phyloP scores from a whole-genome alignment of 75 land plant genomes.

The Picea glauca region DNA sequence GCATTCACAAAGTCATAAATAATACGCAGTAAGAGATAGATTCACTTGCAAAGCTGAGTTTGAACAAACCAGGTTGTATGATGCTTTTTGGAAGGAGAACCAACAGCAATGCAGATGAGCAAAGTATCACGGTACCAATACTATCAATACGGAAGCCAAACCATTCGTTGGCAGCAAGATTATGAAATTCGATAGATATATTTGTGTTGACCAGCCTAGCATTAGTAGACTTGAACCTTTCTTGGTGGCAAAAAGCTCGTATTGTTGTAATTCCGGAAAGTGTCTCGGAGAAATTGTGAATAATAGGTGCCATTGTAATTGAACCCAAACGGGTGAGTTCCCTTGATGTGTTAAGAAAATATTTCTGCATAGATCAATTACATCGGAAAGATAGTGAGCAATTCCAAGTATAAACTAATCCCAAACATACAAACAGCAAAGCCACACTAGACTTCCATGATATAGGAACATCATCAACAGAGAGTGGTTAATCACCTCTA shows the following conservation, averaged over 20 bases:
- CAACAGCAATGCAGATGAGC: slow-evolving; percentile 51
- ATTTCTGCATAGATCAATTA: slow-evolving; percentile 15
- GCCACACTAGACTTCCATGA: background rate
- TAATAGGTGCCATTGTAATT: slow-evolving; percentile 28
- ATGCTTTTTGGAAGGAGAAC: slow-evolving; percentile 53
- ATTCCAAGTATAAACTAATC: background rate
- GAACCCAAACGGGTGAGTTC: slow-evolving; percentile 35
- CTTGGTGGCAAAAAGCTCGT: slow-evolving; percentile 73
- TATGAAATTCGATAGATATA: slow-evolving; percentile 62
- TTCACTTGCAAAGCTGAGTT: background rate
- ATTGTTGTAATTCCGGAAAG: slow-evolving; percentile 74
- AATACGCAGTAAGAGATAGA: background rate
- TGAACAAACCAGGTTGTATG: slow-evolving; percentile 25
- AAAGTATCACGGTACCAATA: slow-evolving; percentile 45
- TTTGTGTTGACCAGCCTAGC: slow-evolving; percentile 55
- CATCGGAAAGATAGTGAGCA: background rate
- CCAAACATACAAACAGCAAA: background rate
- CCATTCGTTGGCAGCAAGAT: slow-evolving; percentile 72
- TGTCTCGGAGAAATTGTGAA: slow-evolving; percentile 62
- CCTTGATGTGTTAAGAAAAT: slow-evolving; percentile 26
- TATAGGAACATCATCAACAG: background rate
- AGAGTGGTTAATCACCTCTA: background rate
- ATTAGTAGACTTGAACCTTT: slow-evolving; percentile 44
- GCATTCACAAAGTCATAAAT: background rate
- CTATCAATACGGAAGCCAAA: slow-evolving; percentile 64